Conservation (phyloP, 176 grass and related monocot genomes). For the Lolium rigidum region DNA sequence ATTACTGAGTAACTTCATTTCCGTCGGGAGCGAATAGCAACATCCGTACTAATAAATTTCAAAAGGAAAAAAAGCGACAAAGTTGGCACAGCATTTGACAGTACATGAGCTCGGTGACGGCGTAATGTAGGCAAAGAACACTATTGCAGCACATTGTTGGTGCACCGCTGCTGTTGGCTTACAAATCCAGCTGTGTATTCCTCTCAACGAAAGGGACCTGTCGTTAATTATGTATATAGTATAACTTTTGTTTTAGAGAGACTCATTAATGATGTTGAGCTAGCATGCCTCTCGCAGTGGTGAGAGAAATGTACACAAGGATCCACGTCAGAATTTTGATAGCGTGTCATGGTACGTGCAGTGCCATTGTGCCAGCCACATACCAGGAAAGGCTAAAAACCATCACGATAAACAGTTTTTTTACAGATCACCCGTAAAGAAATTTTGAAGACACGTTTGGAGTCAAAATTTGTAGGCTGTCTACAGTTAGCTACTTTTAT, state of each 20-base stretch:
- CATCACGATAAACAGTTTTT: too few species aligned
- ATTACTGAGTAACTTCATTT: not conserved
- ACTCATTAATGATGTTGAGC: not conserved
- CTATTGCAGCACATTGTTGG: constrained; percentile 1
- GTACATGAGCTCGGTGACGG: not conserved
- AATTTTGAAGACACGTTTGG: too few species aligned
- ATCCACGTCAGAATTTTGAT: not conserved
- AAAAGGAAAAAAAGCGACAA: not conserved
- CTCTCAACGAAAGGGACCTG: not conserved
- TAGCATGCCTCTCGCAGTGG: not conserved
- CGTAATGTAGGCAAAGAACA: not conserved
- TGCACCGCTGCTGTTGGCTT: not conserved
- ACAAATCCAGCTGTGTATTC: constrained; percentile 17
- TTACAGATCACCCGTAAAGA: too few species aligned
- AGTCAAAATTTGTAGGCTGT: too few species aligned
- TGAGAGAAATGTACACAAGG: not conserved
- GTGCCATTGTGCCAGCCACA: not conserved
- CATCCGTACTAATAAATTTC: not conserved
- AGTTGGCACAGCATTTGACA: not conserved
- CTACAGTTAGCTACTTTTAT: too few species aligned
- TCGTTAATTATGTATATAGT: not conserved
- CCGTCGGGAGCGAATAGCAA: not conserved
- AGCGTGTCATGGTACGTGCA: not conserved
- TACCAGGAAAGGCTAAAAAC: not conserved
- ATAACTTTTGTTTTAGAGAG: not conserved